Evolutionary conservation across 371 early-diverging fungal species (phyloP).

Genomic region (Mucor lusitanicus): DNA sequence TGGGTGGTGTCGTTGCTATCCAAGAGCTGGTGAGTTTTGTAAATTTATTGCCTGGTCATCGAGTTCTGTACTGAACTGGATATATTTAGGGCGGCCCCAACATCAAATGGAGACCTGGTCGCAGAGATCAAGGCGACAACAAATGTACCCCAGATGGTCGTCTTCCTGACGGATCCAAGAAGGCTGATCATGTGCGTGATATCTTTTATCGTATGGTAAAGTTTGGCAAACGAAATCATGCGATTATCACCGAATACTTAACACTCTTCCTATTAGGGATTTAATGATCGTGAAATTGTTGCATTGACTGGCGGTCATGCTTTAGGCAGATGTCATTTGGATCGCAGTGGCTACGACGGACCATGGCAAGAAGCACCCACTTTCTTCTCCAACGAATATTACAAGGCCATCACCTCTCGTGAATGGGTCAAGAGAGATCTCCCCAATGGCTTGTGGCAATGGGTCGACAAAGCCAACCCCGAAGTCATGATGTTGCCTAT

Average conservation of each 20-base stretch:
- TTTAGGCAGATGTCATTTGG: slow-evolving; percentile 93
- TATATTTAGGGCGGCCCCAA: slow-evolving; percentile 64
- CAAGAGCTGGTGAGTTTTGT: slow-evolving; percentile 20
- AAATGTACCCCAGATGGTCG: slow-evolving; percentile 78
- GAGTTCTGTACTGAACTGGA: neutral
- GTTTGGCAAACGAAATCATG: neutral
- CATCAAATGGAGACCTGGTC: slow-evolving; percentile 80
- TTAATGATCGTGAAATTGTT: slow-evolving; percentile 95
- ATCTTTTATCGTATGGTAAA: slow-evolving; percentile 72
- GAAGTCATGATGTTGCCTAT: slow-evolving; percentile 87
- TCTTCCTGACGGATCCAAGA: slow-evolving; percentile 81
- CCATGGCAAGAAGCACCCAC: slow-evolving; percentile 92
- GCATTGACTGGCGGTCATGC: slow-evolving; percentile 93
- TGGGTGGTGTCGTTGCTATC: slow-evolving; percentile 41
- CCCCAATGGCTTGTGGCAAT: slow-evolving; percentile 75
- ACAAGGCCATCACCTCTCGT: slow-evolving; percentile 72
- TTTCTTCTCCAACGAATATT: slow-evolving; percentile 89
- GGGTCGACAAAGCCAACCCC: slow-evolving; percentile 62
- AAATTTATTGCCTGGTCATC: too few relatives aligned
- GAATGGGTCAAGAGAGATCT: slow-evolving; percentile 80
- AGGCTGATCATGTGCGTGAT: slow-evolving; percentile 62
- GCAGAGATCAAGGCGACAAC: slow-evolving; percentile 59
- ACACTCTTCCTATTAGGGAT: slow-evolving; percentile 40
- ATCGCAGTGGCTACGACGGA: slow-evolving; percentile 88
- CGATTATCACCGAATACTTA: neutral